Percentiles rank a stretch among this genome's conserved stretches.
phyloP scores from a whole-genome alignment of 495 filamentous ascomycete species.

The Penicillium odoratum region DNA sequence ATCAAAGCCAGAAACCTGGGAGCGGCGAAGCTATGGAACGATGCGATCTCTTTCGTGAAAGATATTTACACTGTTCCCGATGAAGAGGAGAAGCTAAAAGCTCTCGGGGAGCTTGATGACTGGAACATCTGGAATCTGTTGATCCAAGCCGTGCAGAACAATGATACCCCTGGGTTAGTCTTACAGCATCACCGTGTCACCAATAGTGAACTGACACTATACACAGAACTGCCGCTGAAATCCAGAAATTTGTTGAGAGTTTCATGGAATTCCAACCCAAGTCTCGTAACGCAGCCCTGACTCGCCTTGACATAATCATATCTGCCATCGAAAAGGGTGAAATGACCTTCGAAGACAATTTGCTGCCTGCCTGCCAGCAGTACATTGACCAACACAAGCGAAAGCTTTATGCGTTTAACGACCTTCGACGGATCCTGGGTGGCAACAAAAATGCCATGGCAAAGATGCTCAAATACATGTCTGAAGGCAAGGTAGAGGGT shows the following conservation, averaged over 20 bases:
- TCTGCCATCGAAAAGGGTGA: conserved; percentile 31
- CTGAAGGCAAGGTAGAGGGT: conserved; percentile 23
- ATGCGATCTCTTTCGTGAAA: conserved; percentile 45
- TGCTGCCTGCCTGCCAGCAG: conserved; percentile 43
- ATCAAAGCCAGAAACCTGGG: conserved; percentile 47
- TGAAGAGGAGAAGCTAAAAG: conserved; percentile 32
- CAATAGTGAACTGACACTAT: conserved; percentile 11
- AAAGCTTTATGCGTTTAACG: conserved; percentile 56
- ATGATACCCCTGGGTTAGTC: conserved; percentile 38
- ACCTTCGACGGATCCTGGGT: conserved; percentile 47
- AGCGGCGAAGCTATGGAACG: conserved; percentile 47
- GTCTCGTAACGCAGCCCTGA: conserved; percentile 52
- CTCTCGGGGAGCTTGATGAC: conserved; percentile 52
- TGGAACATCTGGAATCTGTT: conserved; percentile 58
- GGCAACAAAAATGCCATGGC: conserved; percentile 37
- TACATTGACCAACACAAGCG: conserved; percentile 52
- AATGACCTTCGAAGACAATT: conserved; percentile 27
- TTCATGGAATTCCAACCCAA: conserved; percentile 38
- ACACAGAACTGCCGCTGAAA: conserved; percentile 33
- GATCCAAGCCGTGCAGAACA: conserved; percentile 26
- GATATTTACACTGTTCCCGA: conserved; percentile 37
- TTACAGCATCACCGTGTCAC: neutral
- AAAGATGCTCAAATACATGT: conserved; percentile 40
- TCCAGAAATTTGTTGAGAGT: conserved; percentile 33
- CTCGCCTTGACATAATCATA: conserved; percentile 32